Evolutionary conservation across 139 green algal genomes (phyloP).

Genomic region (Klebsormidium nitens): DNA sequence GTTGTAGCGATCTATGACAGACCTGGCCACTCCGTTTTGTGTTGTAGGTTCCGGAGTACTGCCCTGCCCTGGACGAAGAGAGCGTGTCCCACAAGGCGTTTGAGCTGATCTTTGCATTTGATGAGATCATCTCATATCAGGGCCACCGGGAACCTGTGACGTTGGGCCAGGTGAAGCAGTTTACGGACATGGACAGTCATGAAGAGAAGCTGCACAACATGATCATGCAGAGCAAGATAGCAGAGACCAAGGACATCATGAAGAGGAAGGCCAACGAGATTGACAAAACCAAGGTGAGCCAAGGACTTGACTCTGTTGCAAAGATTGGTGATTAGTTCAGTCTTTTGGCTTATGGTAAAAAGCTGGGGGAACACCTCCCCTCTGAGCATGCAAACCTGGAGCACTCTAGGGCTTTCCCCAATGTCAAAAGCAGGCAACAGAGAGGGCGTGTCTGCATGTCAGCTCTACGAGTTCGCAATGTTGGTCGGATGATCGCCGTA

Average conservation of each 20-base stretch:
- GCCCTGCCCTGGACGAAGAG: constrained; percentile 76
- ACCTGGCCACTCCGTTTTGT: no score
- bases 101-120: constrained; percentile 99
- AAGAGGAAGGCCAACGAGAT: constrained; percentile 93
- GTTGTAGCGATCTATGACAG: no score
- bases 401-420: no score
- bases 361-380: no score
- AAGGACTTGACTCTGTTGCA: no score
- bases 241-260: constrained; percentile 89
- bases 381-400: no score
- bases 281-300: constrained; percentile 85
- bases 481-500: no score
- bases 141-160: constrained; percentile 90
- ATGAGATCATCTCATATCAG: constrained; percentile 93
- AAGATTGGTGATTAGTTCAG: no score
- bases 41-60: constrained; percentile 43
- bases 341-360: no score
- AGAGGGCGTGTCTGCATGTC: no score
- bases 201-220: constrained; percentile 99
- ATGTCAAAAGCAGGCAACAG: no score
- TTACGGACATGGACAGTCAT: constrained; percentile 95
- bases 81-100: constrained; percentile 70
- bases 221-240: constrained; percentile 90
- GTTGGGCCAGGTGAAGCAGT: constrained; percentile 81
- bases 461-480: no score